Evolutionary conservation across 164 flowering plant genomes (phyloP), one percentile per base, ranked within the genome.

Genomic region (Nymphaea thermarum): DNA sequence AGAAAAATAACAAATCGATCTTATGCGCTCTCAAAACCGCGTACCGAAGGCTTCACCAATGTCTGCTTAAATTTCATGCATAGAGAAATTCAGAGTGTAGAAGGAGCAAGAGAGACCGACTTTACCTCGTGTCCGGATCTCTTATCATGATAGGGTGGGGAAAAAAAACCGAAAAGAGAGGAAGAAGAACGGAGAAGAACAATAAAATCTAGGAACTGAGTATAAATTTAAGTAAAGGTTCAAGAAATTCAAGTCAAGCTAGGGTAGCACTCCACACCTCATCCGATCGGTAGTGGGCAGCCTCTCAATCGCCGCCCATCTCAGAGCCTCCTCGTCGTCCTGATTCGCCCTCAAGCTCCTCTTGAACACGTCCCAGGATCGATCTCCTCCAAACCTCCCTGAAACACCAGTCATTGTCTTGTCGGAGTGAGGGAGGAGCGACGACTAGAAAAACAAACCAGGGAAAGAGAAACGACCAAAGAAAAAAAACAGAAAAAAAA

Each of bases 301-400:
- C 76, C 80, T 78, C 76, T 86, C 94, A 5, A 88, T 80, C 8
- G 94, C 91, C 6, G 91, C 91, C 89, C 91, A 86, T 63, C 64
- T 78, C 47, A 88, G 80, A 18, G 82, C 82, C 73, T 85, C 85
- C 57, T 86, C 86, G 66, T 89, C 95, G 4, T 84, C 87, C 4
- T 77, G 74, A 6, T 74, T 69, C 57, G 79, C 47, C 44, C 66
- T 25, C 36, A 25, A 47, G 60, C 84, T 81, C 68, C 77, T 62
- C 25, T 65, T 65, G 68, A 81, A 81, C 55, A 76, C 77, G 67
- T 81, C 83, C 42, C 70, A 71, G 44, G 36, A 25, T 25, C 36
- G 70, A 71, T 64, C 70, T 75, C 3, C 60, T 61, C 81, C 76
- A 80, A 10, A 72, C 77, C 36, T 77, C 84, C 42, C 77, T 65